These are phyloP conservation scores for Lolium perenne DNA, from an alignment of 176 grass and related monocot species.

Conservation along the genomic window DNA sequence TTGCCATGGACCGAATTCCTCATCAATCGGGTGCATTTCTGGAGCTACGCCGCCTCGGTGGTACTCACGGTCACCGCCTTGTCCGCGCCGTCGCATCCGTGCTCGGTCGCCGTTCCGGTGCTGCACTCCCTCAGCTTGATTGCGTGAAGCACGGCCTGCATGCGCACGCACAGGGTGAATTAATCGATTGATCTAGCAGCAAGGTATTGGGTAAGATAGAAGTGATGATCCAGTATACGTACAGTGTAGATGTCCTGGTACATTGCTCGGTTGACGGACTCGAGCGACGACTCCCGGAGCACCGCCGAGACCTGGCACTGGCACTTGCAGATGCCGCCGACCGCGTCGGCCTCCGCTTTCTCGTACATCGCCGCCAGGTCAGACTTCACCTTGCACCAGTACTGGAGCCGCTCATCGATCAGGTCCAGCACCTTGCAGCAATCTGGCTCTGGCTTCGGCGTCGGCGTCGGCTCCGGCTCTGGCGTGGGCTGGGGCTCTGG, in stretches of 20 bases:
- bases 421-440: neutral
- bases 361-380: conserved; percentile 11
- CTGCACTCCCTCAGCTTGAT: neutral
- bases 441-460: neutral
- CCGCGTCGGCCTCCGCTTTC: neutral
- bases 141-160: neutral
- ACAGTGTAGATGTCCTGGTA: conserved; percentile 9
- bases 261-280: conserved; percentile 12
- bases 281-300: conserved; percentile 9
- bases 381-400: conserved; percentile 12
- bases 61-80: neutral
- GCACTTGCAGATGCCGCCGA: neutral
- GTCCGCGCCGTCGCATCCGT: neutral
- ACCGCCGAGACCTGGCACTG: neutral
- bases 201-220: neutral
- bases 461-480: neutral
- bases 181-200: neutral
- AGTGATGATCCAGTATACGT: neutral
- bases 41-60: neutral
- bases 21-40: neutral
- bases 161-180: neutral
- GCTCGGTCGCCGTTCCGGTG: neutral
- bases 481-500: too few relatives aligned
- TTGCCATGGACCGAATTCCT: neutral
- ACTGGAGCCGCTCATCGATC: conserved; percentile 10